These are phyloP conservation scores for Apiospora rasikravindrae DNA, from an alignment of 2,329 filamentous ascomycete genomes.

Conservation along the genomic window DNA sequence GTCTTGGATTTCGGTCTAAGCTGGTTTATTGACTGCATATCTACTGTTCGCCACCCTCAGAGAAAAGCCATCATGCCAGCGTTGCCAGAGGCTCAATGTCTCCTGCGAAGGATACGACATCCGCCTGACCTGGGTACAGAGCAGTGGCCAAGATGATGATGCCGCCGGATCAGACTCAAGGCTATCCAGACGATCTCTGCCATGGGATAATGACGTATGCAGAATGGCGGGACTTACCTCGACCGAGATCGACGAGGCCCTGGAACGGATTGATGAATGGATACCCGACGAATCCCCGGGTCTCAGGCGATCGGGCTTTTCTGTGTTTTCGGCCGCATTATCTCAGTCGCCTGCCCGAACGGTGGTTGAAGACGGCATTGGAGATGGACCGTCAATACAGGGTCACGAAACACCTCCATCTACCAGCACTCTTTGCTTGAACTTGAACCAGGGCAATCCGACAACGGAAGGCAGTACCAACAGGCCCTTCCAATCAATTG, in stretches of 20 bases:
- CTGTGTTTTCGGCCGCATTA: neutral
- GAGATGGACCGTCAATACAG: neutral
- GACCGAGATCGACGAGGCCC: conserved; percentile 20
- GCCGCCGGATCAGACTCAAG: neutral
- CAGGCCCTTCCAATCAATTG: neutral
- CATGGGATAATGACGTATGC: neutral
- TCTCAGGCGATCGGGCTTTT: conserved; percentile 17
- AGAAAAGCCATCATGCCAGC: conserved; percentile 23
- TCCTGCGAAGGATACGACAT: conserved; percentile 31
- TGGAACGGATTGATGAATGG: conserved; percentile 25
- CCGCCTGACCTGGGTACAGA: conserved; percentile 27
- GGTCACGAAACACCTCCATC: neutral
- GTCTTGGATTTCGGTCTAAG: no score
- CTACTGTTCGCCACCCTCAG: neutral
- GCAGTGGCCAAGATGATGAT: conserved; percentile 18
- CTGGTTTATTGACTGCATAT: neutral
- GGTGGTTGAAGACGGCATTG: neutral
- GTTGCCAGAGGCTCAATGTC: conserved; percentile 22
- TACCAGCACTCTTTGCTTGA: neutral
- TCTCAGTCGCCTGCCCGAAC: neutral
- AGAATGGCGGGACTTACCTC: conserved; percentile 17
- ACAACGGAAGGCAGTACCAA: neutral
- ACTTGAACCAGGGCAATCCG: neutral
- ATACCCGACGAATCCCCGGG: neutral
- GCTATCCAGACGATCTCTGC: neutral